Base-by-base conservation (phyloP, 1,284 basidiomycete species). In the Vanrija pseudolonga region DNA sequence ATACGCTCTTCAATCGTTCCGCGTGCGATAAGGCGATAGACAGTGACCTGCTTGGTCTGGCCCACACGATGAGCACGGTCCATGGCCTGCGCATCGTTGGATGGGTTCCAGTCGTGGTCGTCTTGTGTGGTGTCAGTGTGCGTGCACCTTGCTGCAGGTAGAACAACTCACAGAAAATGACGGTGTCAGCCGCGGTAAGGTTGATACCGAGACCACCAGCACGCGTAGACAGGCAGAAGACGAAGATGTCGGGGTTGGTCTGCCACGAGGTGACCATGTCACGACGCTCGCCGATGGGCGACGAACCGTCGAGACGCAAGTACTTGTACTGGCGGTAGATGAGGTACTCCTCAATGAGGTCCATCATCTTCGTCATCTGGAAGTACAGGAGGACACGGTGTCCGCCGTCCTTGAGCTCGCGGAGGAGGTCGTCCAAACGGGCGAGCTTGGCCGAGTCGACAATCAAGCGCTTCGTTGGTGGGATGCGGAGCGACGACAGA, bases 261-360 rank as follows among this genome's bases (percentile, higher is more conserved):
- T 99, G 96, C 96, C 96, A 99, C 73, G 96, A 92, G 66, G 93
- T 94, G 38, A 99, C 96, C 95, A 98, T 98, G 77, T 98, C 96
- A 59, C 96, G 84, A 67, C 96, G 83, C 71, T 98, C 96, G 65
- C 95, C 93, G 53, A 98, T 84, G 68, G 96, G 93, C 23, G 92
- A 95, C 1, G 88, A 89, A 46, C 96, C 96, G 76, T 99, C 96
- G 44, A 99, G 80, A 39, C 96, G 85, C 26, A 98, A 79, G 73
- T 99, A 98, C 78, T 97, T 97, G 83, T 96, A 95, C 76, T 98
- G 95, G 7, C 95, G 85, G 78, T 90, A 97, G 64, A 97, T 93
- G 53, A 99, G 81, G 75, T 98, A 99, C 74, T 99, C 96, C 74
- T 98, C 96, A 85, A 98, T 95, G 56, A 99, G 80, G 73, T 98